phyloP scores from a whole-genome alignment of 2,329 filamentous ascomycete genomes.

The Byssochlamys sp. region DNA sequence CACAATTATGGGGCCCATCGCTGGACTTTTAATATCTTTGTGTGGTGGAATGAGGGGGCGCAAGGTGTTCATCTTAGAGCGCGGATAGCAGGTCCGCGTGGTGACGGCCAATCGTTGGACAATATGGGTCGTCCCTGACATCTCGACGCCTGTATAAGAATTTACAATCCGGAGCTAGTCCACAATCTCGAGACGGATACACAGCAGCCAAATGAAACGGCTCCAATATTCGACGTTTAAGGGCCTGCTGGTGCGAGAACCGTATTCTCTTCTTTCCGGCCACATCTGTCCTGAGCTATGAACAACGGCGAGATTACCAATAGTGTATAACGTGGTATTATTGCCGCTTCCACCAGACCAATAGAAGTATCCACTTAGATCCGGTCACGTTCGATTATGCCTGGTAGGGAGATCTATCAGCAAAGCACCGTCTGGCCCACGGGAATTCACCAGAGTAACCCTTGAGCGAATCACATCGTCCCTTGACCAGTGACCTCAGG shows the following conservation, averaged over 20 bases:
- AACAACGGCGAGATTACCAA: not conserved
- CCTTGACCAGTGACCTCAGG: not conserved
- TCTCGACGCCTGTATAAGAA: not conserved
- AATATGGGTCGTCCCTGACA: not conserved
- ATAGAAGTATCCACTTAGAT: not conserved
- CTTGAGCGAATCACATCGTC: not conserved
- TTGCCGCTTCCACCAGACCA: not conserved
- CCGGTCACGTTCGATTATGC: not conserved
- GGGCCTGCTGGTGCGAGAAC: not conserved
- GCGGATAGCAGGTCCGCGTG: not conserved
- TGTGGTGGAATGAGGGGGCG: not conserved
- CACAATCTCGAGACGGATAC: not conserved
- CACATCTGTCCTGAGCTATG: not conserved
- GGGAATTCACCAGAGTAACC: not conserved
- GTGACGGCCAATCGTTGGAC: not conserved
- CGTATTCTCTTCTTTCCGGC: not conserved
- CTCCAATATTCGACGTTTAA: not conserved
- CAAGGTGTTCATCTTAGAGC: not conserved
- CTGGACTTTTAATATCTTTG: not conserved
- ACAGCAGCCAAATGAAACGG: not conserved
- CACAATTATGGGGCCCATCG: not conserved
- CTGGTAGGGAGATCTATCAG: not conserved
- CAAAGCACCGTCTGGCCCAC: not conserved
- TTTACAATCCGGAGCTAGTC: not conserved
- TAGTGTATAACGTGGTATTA: not conserved